Conservation (phyloP, 768 basidiomycete species). For the Leccinum imitatum region DNA sequence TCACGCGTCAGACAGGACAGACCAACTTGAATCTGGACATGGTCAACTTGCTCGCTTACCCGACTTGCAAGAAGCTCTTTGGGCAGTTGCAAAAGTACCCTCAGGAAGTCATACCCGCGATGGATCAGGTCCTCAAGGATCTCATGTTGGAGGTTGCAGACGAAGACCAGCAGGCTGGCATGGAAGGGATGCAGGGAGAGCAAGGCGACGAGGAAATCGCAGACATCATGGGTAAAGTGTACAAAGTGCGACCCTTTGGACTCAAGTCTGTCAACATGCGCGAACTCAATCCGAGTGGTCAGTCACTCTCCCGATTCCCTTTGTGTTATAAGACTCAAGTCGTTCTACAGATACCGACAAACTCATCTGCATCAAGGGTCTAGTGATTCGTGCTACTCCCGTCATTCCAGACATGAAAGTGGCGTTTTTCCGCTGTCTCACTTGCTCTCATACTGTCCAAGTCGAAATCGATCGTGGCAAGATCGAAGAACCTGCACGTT, state of each 20-base stretch:
- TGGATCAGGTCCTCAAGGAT: slow-evolving; percentile 96
- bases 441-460: slow-evolving; percentile 95
- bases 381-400: slow-evolving; percentile 95
- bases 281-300: slow-evolving; percentile 90
- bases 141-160: slow-evolving; percentile 87
- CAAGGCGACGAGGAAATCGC: slow-evolving; percentile 83
- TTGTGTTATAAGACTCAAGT: background rate
- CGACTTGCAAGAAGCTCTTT: slow-evolving; percentile 79
- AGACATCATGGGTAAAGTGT: slow-evolving; percentile 84
- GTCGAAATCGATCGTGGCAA: slow-evolving; percentile 98
- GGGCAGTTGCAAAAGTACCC: slow-evolving; percentile 89
- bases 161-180: slow-evolving; percentile 66
- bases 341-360: slow-evolving; percentile 86
- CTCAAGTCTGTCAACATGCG: slow-evolving; percentile 88
- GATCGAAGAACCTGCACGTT: slow-evolving; percentile 89
- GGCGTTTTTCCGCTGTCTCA: slow-evolving; percentile 96
- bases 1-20: slow-evolving; percentile 90
- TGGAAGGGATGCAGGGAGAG: slow-evolving; percentile 73
- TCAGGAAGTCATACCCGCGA: slow-evolving; percentile 94
- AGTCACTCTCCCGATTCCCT: slow-evolving; percentile 14
- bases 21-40: slow-evolving; percentile 92
- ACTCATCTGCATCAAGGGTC: slow-evolving; percentile 91
- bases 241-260: slow-evolving; percentile 93
- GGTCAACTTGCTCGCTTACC: slow-evolving; percentile 82
- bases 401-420: slow-evolving; percentile 99